Evolutionary conservation across 768 basidiomycete species (phyloP).

Genomic region (Amylocystis lapponica): DNA sequence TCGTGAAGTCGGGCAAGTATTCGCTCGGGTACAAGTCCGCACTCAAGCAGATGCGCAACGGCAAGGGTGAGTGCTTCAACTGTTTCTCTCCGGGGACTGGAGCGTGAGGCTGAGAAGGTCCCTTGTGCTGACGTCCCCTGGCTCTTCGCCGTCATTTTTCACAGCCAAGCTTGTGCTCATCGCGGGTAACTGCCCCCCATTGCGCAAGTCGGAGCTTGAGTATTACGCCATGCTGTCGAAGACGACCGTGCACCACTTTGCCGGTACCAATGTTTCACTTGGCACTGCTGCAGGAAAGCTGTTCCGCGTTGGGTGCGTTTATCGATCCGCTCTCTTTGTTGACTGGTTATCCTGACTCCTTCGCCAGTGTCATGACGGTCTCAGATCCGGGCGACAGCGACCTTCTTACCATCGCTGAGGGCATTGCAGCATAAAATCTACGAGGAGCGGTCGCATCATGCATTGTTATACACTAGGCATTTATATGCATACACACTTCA

Average conservation of each 20-base stretch:
- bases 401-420: constrained; percentile 82
- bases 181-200: constrained; percentile 97
- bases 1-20: constrained; percentile 99
- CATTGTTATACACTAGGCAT: constrained; percentile 11
- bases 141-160: constrained; percentile 17
- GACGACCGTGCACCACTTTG: constrained; percentile 97
- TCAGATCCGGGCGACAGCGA: constrained; percentile 96
- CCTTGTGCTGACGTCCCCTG: constrained; percentile 65
- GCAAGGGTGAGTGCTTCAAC: constrained; percentile 76
- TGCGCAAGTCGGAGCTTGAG: constrained; percentile 98
- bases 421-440: constrained; percentile 49
- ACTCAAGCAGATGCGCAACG: constrained; percentile 95
- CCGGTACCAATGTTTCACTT: constrained; percentile 95
- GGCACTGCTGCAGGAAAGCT: constrained; percentile 99
- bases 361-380: constrained; percentile 84
- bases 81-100: constrained; percentile 80
- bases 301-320: constrained; percentile 89
- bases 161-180: constrained; percentile 97
- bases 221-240: constrained; percentile 99
- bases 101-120: constrained; percentile 99
- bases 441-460: constrained; percentile 11
- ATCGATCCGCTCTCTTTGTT: neutral
- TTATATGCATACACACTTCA: no score
- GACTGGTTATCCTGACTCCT: neutral
- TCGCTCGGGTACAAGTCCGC: constrained; percentile 96